Conservation (phyloP, 2,329 filamentous ascomycete species). For the Phyllosticta citribraziliensis region DNA sequence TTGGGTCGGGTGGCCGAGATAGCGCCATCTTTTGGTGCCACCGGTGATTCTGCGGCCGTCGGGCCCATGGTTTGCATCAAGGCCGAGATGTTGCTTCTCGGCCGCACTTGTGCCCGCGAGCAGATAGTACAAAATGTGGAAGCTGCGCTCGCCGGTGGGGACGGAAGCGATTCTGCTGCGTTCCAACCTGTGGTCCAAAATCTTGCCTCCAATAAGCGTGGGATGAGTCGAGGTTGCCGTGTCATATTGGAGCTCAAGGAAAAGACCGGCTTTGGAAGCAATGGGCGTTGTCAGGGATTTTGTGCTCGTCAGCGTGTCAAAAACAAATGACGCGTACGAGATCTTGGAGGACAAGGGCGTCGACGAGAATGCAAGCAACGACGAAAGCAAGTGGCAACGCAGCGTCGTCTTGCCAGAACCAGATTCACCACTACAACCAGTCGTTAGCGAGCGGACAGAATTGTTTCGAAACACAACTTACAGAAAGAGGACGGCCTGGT, state of each 20-base stretch:
- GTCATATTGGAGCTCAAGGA: conserved; percentile 95
- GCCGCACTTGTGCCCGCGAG: conserved; percentile 82
- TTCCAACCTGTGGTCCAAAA: conserved; percentile 88
- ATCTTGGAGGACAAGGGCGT: conserved; percentile 90
- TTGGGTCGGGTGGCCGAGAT: conserved; percentile 90
- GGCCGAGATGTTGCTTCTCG: conserved; percentile 76
- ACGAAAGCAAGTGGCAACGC: conserved; percentile 76
- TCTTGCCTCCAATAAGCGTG: conserved; percentile 83
- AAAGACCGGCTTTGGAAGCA: conserved; percentile 89
- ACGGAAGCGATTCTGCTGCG: conserved; percentile 84
- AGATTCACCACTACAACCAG: conserved; percentile 69
- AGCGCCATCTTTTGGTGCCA: conserved; percentile 82
- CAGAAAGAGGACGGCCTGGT: conserved; percentile 88
- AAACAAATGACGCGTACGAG: conserved; percentile 87
- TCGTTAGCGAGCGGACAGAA: conserved; percentile 14
- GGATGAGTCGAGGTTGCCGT: conserved; percentile 76
- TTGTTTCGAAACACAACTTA: conserved; percentile 42
- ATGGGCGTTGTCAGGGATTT: conserved; percentile 94
- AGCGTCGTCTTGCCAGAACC: conserved; percentile 94
- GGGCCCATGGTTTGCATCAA: conserved; percentile 48
- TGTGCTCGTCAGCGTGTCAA: conserved; percentile 91
- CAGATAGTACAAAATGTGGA: conserved; percentile 92
- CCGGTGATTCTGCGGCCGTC: conserved; percentile 42
- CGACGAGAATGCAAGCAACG: conserved; percentile 78
- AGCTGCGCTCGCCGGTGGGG: conserved; percentile 91